Conservation (phyloP, 352 stramenopile species). For the Globisporangium paddicum region DNA sequence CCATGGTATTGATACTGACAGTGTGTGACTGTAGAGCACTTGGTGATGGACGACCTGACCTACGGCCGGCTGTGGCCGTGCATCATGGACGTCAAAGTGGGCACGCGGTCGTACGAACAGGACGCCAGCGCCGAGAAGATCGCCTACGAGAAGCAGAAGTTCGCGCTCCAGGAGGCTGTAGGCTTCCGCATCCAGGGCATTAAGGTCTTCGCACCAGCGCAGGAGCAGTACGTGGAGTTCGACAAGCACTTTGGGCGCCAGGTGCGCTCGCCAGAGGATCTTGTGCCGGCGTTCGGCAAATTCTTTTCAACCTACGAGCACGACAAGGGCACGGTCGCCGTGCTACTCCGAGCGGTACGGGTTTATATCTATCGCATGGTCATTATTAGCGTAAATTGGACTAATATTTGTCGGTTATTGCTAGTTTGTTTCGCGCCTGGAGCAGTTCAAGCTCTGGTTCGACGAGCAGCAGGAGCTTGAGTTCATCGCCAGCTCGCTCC, state of each 20-base stretch:
- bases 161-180: constrained; percentile 85
- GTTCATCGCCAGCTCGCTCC: constrained; percentile 94
- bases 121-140: constrained; percentile 87
- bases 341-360: constrained; percentile 45
- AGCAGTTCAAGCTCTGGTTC: constrained; percentile 69
- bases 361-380: background rate
- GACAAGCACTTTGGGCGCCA: constrained; percentile 86
- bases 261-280: constrained; percentile 44
- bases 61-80: constrained; percentile 76
- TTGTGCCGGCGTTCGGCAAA: constrained; percentile 61
- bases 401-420: no score
- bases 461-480: constrained; percentile 68
- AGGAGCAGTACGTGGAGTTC: constrained; percentile 63
- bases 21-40: constrained; percentile 46
- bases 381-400: no score
- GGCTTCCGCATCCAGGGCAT: constrained; percentile 95
- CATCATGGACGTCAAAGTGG: constrained; percentile 97
- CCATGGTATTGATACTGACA: background rate
- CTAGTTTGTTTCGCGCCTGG: constrained; percentile 73
- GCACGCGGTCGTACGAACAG: constrained; percentile 92
- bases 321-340: constrained; percentile 14
- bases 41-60: constrained; percentile 91
- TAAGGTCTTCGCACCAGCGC: constrained; percentile 71
- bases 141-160: constrained; percentile 89
- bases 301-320: constrained; percentile 67